Base-by-base conservation (phyloP, 2,329 filamentous ascomycete species). In the Pseudogymnoascus destructans region DNA sequence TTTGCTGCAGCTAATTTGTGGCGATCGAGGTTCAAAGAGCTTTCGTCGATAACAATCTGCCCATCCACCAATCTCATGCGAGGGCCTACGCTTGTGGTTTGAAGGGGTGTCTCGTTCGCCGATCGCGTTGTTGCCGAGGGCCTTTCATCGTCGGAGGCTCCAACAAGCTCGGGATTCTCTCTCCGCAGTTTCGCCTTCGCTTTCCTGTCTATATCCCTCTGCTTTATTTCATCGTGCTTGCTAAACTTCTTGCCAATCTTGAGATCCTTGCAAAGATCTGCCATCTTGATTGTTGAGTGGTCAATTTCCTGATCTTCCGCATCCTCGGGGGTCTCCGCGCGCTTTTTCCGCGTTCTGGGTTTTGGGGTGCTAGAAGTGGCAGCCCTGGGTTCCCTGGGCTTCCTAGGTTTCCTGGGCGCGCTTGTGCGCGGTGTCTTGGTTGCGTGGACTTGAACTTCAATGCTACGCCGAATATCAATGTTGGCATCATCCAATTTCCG, bases 211-310 rank as follows among this genome's bases (percentile, higher is more conserved):
- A 75, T 73, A 71, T 88, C 79, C 42, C 87, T 81, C 63, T 84
- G 77, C 40, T 82, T 80, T 64, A 93, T 83, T 66, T 86, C 82
- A 65, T 84, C 81, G 64, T 89, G 86, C 2, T 84, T 79, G 65
- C 83, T 84, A 59, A 89, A 91, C 60, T 85, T 83, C 68, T 86
- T 87, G 59, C 88, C 88, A 59, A 85, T 84, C 19, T 78, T 77
- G 57, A 86, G 73, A 66, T 89, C 85, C 61, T 78, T 80, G 55
- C 82, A 87, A 2, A 93, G 72, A 59, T 89, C 85, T 42, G 77
- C 79, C 82, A 93, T 89, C 58, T 81, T 87, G 23, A 87, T 77
- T 3, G 77, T 78, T 21, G 79, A 78, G 19, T 81, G 75, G 66
- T 90, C 85, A 58, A 92, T 83, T 61, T 78, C 70, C 59, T 79